A percentile compares a stretch with the other conserved stretches of the same genome.
phyloP scores from a whole-genome alignment of 1,284 basidiomycete genomes.

The Cryptococcus neoformans region DNA sequence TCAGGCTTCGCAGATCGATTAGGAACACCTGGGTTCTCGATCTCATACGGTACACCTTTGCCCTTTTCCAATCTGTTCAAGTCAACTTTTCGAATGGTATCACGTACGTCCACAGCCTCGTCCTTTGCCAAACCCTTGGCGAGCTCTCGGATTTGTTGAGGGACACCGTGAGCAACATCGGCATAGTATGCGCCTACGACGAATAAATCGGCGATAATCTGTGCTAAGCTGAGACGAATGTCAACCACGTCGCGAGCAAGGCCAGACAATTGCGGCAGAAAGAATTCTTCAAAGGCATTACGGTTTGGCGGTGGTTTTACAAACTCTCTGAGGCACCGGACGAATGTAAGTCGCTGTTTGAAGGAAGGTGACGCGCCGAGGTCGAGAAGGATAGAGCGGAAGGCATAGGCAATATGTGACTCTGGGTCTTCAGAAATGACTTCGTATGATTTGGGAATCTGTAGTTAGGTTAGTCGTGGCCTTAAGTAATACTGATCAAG shows the following conservation, averaged over 20 bases:
- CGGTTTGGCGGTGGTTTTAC: conserved; percentile 51
- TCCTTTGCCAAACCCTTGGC: conserved; percentile 16
- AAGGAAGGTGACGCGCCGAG: conserved; percentile 60
- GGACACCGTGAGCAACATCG: conserved; percentile 19
- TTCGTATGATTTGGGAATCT: conserved; percentile 59
- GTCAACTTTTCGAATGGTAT: conserved; percentile 30
- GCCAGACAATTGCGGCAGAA: conserved; percentile 59
- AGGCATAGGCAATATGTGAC: conserved; percentile 34
- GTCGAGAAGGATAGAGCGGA: conserved; percentile 57
- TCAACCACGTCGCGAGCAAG: conserved; percentile 74
- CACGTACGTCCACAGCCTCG: conserved; percentile 33
- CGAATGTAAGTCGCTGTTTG: conserved; percentile 73
- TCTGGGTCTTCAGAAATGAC: conserved; percentile 52
- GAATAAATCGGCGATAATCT: conserved; percentile 40
- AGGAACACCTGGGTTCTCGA: not conserved
- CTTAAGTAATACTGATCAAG: conserved; percentile 16
- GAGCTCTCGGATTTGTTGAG: conserved; percentile 26
- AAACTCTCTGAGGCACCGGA: conserved; percentile 68
- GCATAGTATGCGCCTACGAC: conserved; percentile 38
- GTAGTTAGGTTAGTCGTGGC: conserved; percentile 5
- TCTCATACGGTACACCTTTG: conserved; percentile 1
- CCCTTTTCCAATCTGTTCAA: conserved; percentile 10
- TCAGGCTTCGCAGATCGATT: conserved; percentile 1
- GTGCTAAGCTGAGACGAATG: conserved; percentile 79
- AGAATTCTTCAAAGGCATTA: conserved; percentile 56